Percentiles rank a stretch among this genome's conserved stretches.
Evolutionary conservation across 2,329 filamentous ascomycete genomes (phyloP).

Genomic region (Domatiomyces catenatus): DNA sequence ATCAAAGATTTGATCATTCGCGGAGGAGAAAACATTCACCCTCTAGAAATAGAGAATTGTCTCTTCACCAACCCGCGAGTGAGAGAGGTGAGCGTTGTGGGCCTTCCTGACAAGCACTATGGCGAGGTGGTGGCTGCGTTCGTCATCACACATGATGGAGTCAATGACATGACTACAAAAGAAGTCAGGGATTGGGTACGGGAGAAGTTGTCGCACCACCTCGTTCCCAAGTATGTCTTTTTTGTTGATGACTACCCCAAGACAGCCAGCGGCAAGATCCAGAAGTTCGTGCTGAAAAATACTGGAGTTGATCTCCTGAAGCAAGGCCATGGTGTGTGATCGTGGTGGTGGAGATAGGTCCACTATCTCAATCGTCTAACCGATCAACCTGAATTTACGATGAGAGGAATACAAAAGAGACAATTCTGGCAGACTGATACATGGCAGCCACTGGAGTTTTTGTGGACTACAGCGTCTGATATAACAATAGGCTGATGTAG

Average conservation of each 20-base stretch:
- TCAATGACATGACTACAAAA: constrained; percentile 36
- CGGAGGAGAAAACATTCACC: constrained; percentile 91
- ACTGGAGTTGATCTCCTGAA: constrained; percentile 39
- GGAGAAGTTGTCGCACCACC: constrained; percentile 53
- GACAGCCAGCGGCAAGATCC: constrained; percentile 91
- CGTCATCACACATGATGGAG: constrained; percentile 46
- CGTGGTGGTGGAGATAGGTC: background rate
- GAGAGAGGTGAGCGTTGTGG: constrained; percentile 66
- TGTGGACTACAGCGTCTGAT: too few species aligned
- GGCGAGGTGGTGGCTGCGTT: constrained; percentile 83
- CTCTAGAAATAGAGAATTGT: constrained; percentile 80
- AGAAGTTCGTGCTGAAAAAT: constrained; percentile 57
- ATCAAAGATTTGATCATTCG: constrained; percentile 85
- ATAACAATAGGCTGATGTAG: too few species aligned
- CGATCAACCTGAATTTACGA: background rate
- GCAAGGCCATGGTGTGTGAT: constrained; percentile 46
- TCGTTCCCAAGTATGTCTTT: constrained; percentile 78
- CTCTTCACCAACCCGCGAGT: constrained; percentile 58
- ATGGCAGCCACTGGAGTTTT: background rate
- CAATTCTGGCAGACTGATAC: too few species aligned
- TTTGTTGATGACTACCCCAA: constrained; percentile 77
- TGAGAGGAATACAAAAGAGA: background rate
- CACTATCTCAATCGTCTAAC: background rate
- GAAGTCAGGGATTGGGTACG: constrained; percentile 59
- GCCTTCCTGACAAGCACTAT: constrained; percentile 64